These are phyloP conservation scores for Ramaria rubella DNA, from an alignment of 768 basidiomycete genomes.

Conservation along the genomic window DNA sequence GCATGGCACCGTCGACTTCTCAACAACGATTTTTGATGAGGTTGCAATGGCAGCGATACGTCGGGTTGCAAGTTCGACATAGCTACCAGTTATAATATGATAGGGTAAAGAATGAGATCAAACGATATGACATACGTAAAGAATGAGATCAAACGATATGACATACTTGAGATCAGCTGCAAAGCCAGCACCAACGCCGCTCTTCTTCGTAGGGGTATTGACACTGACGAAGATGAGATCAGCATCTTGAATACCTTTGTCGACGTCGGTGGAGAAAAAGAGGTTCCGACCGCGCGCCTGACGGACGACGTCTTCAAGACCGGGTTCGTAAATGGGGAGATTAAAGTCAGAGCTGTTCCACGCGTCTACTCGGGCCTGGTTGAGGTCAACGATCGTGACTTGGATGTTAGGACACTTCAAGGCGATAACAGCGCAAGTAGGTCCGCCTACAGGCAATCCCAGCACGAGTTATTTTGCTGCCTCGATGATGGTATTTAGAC, in stretches of 20 bases:
- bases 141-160: too few species aligned
- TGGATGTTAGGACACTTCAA: slow-evolving; percentile 86
- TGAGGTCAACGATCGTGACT: slow-evolving; percentile 98
- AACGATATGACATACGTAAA: too few species aligned
- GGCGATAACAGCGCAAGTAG: slow-evolving; percentile 92
- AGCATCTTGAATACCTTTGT: slow-evolving; percentile 87
- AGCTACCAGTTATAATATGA: slow-evolving; percentile 52
- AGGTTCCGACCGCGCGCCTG: slow-evolving; percentile 87
- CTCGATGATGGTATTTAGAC: slow-evolving; percentile 13
- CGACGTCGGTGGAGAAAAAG: slow-evolving; percentile 94
- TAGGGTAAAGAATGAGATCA: neutral
- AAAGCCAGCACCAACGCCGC: slow-evolving; percentile 94
- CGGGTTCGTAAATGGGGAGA: slow-evolving; percentile 97
- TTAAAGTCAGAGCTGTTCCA: slow-evolving; percentile 87
- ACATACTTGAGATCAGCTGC: slow-evolving; percentile 97
- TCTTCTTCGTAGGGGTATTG: slow-evolving; percentile 99
- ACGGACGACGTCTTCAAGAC: slow-evolving; percentile 86
- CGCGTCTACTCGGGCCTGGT: slow-evolving; percentile 88
- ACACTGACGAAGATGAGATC: slow-evolving; percentile 98
- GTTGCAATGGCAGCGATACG: slow-evolving; percentile 89
- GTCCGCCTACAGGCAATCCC: slow-evolving; percentile 55
- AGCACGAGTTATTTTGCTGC: neutral
- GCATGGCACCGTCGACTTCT: slow-evolving; percentile 98
- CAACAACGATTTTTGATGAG: slow-evolving; percentile 95
- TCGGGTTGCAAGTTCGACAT: slow-evolving; percentile 94